Evolutionary conservation across 169 alveolate species (phyloP).

Genomic region (Theileria annulata): DNA sequence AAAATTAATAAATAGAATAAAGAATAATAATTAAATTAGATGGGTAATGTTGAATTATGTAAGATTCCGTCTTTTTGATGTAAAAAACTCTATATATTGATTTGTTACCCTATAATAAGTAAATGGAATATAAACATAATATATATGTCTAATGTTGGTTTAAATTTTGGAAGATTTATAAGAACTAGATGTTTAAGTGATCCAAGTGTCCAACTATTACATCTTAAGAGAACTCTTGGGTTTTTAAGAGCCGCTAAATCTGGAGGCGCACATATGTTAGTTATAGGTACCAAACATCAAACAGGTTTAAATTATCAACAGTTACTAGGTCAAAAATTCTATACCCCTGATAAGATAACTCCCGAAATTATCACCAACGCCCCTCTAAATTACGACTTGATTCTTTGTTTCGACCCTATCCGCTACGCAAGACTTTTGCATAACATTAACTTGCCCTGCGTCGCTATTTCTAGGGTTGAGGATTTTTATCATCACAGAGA

Average conservation of each 20-base stretch:
- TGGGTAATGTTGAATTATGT: too few relatives aligned
- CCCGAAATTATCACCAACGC: constrained; percentile 64
- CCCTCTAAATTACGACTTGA: constrained; percentile 65
- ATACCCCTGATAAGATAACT: constrained; percentile 32
- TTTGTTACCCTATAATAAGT: too few relatives aligned
- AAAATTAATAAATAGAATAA: too few relatives aligned
- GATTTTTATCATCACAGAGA: constrained; percentile 67
- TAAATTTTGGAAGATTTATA: constrained; percentile 62
- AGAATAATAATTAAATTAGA: too few relatives aligned
- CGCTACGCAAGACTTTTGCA: constrained; percentile 66
- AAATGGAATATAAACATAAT: too few relatives aligned
- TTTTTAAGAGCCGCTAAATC: constrained; percentile 64
- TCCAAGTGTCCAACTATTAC: constrained; percentile 72
- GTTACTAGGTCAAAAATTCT: constrained; percentile 25
- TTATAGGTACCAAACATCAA: constrained; percentile 66
- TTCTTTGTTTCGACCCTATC: constrained; percentile 73
- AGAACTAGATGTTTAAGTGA: constrained; percentile 69
- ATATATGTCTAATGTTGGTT: neutral
- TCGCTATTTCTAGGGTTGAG: constrained; percentile 65
- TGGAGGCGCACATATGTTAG: constrained; percentile 67
- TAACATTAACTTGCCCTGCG: constrained; percentile 74
- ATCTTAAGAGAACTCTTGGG: constrained; percentile 70
- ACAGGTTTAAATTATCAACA: constrained; percentile 49
- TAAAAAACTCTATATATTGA: too few relatives aligned
- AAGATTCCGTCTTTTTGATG: too few relatives aligned